Evolutionary conservation across 192 early-diverging fungal genomes (phyloP), one percentile per base, ranked within the genome.

Genomic region (Backusella luteola): DNA sequence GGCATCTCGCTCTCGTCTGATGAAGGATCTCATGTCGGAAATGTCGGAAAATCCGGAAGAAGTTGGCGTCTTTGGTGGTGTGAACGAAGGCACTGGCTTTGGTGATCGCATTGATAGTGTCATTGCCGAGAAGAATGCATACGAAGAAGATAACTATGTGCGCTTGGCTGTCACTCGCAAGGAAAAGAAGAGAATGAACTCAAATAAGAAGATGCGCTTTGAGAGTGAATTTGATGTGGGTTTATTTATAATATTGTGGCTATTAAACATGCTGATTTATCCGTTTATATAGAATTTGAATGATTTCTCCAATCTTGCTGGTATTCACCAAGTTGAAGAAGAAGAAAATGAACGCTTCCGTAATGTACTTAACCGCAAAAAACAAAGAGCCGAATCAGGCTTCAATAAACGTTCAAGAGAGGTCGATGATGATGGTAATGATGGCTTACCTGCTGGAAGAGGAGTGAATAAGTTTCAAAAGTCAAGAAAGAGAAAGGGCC

Each of bases 91-190:
- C 1, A 90, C 89, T 34, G 89, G 86, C 11, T 85, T 89, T 63
- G 84, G 89, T 36, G 84, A 84, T 39, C 85, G 81, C 23, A 80
- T 90, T 67, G 90, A 93, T 78, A 77, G 83, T 36, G 73, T 87
- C 69, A 85, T 89, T 17, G 83, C 84, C 11, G 93, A 96, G 75
- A 87, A 90, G 39, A 83, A 88, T 67, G 75, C 85, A 26, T 96
- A 93, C 78, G 96, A 98, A 79, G 96, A 98, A 76, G 92, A 95
- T 23, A 95, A 96, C 83, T 96, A 96, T 82, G 89, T 90, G 38
- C 89, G 96, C 67, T 79, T 96, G 53, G 82, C 84, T 52, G 53
- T 94, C 66, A 90, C 87, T 52, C 89, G 90, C 69, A 92, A 94
- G 80, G 95, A 98, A 56, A 87, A 92, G 85, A 86, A 89, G 75